phyloP scores from a whole-genome alignment of 805 yeast genomes.

The Suhomyces sp. region DNA sequence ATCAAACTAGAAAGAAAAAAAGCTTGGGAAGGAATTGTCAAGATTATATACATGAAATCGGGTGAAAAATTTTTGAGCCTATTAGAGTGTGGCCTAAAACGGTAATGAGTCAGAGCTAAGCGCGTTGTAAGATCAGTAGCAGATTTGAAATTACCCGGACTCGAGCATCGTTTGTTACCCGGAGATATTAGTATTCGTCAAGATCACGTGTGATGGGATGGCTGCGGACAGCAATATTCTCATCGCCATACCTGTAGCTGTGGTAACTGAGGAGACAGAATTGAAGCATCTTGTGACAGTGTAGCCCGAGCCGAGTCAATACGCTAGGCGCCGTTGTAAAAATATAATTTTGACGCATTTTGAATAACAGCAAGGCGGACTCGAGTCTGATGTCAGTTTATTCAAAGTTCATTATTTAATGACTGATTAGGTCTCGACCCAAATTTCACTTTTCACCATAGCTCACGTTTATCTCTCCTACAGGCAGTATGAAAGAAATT shows the following conservation, averaged over 20 bases:
- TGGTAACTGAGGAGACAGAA: neutral
- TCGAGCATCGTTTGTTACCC: neutral
- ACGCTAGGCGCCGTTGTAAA: neutral
- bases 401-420: neutral
- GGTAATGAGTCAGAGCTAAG: slow-evolving; percentile 34
- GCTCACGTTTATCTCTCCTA: neutral
- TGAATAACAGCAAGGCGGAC: neutral
- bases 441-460: neutral
- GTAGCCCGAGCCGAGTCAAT: neutral
- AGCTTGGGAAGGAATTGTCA: slow-evolving; percentile 2
- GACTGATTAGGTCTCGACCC: neutral
- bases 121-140: slow-evolving; percentile 30
- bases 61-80: slow-evolving; percentile 14
- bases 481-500: no score
- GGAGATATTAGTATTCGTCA: neutral
- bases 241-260: neutral
- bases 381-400: neutral
- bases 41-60: neutral
- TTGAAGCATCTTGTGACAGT: neutral
- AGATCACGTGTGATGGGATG: neutral
- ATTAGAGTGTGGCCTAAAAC: slow-evolving; percentile 18
- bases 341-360: neutral
- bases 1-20: neutral
- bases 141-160: slow-evolving; percentile 11
- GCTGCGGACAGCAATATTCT: neutral